Percentiles rank a stretch among this genome's conserved stretches.
phyloP scores from a whole-genome alignment of 768 basidiomycete genomes.

The Cystofilobasidium ferigula region DNA sequence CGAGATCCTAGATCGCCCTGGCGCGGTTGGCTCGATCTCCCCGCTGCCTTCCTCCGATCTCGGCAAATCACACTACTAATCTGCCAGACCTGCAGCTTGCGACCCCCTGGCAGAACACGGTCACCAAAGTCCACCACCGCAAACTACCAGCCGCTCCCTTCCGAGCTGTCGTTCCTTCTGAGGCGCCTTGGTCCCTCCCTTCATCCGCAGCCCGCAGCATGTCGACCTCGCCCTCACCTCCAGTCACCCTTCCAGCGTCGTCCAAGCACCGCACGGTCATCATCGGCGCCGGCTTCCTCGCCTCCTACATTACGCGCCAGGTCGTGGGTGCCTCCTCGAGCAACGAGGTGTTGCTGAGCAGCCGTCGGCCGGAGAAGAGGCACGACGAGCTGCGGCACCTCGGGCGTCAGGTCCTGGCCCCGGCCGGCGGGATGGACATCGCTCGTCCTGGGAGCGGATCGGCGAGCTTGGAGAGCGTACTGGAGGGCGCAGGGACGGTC shows the following conservation, averaged over 20 bases:
- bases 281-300: slow-evolving; percentile 49
- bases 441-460: slow-evolving; percentile 44
- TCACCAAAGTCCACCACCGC: no score
- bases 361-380: slow-evolving; percentile 47
- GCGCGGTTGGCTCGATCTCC: no score
- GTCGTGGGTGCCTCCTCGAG: slow-evolving; percentile 41
- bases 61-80: no score
- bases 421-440: slow-evolving; percentile 45
- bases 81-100: no score
- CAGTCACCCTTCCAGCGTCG: background rate
- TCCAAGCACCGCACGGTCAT: slow-evolving; percentile 39
- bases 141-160: no score
- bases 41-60: no score
- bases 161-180: no score
- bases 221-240: background rate
- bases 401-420: slow-evolving; percentile 42
- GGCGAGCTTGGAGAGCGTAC: slow-evolving; percentile 40
- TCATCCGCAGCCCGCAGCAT: background rate
- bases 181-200: no score
- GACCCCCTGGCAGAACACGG: no score
- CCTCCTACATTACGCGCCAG: slow-evolving; percentile 51
- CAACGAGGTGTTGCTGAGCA: slow-evolving; percentile 50
- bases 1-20: no score
- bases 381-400: slow-evolving; percentile 34
- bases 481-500: slow-evolving; percentile 50